Evolutionary conservation across 345 rosid species (phyloP).

Genomic region (Sonneratia alba): DNA sequence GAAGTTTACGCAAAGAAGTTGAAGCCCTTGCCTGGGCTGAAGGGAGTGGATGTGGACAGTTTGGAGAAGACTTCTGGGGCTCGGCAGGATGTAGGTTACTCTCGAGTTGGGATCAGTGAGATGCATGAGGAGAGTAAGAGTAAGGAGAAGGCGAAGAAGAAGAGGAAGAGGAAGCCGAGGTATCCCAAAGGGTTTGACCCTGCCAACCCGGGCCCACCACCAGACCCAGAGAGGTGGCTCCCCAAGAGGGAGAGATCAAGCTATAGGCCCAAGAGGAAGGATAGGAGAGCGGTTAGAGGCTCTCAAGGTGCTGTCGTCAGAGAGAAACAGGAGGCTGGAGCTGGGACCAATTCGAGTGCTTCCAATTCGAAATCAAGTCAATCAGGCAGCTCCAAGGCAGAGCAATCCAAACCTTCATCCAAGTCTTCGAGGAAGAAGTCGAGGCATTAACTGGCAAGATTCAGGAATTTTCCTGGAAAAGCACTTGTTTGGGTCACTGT

Average conservation of each 20-base stretch:
- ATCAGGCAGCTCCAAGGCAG: slow-evolving; percentile 36
- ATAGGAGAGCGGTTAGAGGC: slow-evolving; percentile 91
- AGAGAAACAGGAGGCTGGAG: slow-evolving; percentile 63
- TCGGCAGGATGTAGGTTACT: slow-evolving; percentile 51
- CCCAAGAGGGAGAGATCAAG: slow-evolving; percentile 93
- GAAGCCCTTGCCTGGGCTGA: slow-evolving; percentile 66
- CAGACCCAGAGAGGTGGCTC: slow-evolving; percentile 98
- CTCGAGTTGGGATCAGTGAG: slow-evolving; percentile 9
- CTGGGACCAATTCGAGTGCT: slow-evolving; percentile 22
- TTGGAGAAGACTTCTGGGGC: slow-evolving; percentile 88
- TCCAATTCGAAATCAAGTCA: slow-evolving; percentile 34
- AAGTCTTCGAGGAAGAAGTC: slow-evolving; percentile 89
- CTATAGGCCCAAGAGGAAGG: slow-evolving; percentile 88
- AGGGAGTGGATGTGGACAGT: slow-evolving; percentile 57
- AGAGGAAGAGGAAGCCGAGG: slow-evolving; percentile 97
- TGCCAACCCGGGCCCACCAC: slow-evolving; percentile 92
- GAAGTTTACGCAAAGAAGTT: slow-evolving; percentile 75
- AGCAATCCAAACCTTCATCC: slow-evolving; percentile 56
- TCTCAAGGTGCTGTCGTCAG: slow-evolving; percentile 77
- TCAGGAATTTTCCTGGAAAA: neutral
- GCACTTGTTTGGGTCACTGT: neutral
- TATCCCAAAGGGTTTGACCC: slow-evolving; percentile 98
- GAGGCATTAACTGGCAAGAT: slow-evolving; percentile 35
- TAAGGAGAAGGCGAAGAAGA: slow-evolving; percentile 57
- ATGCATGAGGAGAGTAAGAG: slow-evolving; percentile 34